A percentile compares a stretch with the other conserved stretches of the same genome.
These are phyloP conservation scores for Paramecium caudatum DNA, from an alignment of 73 alveolate species.

Conservation along the genomic window DNA sequence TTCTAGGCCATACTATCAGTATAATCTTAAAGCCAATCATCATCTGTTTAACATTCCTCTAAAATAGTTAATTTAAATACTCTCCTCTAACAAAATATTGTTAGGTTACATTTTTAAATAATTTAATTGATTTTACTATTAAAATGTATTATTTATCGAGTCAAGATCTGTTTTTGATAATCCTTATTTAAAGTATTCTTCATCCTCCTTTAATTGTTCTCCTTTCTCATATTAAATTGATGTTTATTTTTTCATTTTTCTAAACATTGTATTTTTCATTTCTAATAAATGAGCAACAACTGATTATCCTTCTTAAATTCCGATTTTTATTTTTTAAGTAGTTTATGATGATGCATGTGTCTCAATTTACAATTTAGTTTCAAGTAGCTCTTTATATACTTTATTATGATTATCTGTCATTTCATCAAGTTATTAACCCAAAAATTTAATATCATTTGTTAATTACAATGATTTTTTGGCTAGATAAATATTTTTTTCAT, in stretches of 20 bases:
- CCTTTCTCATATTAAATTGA: slow-evolving; percentile 13
- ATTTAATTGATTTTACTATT: neutral
- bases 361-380: slow-evolving; percentile 1
- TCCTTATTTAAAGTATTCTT: slow-evolving; percentile 40
- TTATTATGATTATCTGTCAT: slow-evolving; percentile 20
- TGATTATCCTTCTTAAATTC: slow-evolving; percentile 22
- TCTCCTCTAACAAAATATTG: neutral
- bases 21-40: neutral
- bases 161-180: slow-evolving; percentile 38
- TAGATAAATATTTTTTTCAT: neutral
- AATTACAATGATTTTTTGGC: slow-evolving; percentile 1
- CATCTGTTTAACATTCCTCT: slow-evolving; percentile 3
- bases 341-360: neutral
- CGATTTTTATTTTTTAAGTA: neutral
- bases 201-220: slow-evolving; percentile 16
- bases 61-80: slow-evolving; percentile 25
- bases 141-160: neutral
- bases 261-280: slow-evolving; percentile 14
- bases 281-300: slow-evolving; percentile 43
- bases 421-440: slow-evolving; percentile 1
- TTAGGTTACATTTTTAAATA: neutral
- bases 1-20: neutral
- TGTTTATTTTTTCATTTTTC: neutral
- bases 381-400: slow-evolving; percentile 6
- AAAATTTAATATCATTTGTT: neutral